Percentiles rank a stretch among this genome's conserved stretches.
Conservation (phyloP, 2,329 filamentous ascomycete species). For the Apiospora marii region DNA sequence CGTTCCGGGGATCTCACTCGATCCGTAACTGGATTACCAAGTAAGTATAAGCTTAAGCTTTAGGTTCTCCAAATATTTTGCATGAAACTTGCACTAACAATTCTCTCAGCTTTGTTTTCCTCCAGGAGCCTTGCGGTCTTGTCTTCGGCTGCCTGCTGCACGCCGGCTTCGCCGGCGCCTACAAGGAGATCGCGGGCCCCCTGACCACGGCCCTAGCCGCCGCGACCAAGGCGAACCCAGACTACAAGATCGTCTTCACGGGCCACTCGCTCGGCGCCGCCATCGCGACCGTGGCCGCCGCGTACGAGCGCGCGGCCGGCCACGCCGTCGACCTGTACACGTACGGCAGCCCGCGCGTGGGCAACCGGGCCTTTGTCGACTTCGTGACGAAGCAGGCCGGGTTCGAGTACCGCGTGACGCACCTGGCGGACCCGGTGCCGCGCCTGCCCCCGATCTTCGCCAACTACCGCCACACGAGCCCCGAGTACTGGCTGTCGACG, state of each 20-base stretch:
- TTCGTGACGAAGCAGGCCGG: slow-evolving; percentile 63
- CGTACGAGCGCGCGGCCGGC: slow-evolving; percentile 59
- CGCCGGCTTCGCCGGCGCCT: slow-evolving; percentile 66
- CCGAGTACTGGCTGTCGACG: slow-evolving; percentile 70
- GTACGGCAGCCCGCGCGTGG: slow-evolving; percentile 72
- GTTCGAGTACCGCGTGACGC: slow-evolving; percentile 69
- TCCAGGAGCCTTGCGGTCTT: slow-evolving; percentile 46
- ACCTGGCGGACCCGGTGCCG: slow-evolving; percentile 72
- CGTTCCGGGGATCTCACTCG: slow-evolving; percentile 33
- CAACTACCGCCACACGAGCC: slow-evolving; percentile 71
- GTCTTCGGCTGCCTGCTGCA: slow-evolving; percentile 59
- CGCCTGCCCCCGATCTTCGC: slow-evolving; percentile 68
- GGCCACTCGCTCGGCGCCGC: slow-evolving; percentile 76
- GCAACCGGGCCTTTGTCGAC: slow-evolving; percentile 61
- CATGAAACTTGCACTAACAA: background rate
- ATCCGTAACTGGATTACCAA: slow-evolving; percentile 31
- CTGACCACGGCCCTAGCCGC: slow-evolving; percentile 53
- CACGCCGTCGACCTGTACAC: slow-evolving; percentile 65
- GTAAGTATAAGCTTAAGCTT: slow-evolving; percentile 24
- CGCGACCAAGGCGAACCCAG: slow-evolving; percentile 56
- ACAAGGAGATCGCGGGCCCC: slow-evolving; percentile 57
- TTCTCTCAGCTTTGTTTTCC: slow-evolving; percentile 47
- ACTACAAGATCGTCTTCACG: slow-evolving; percentile 63
- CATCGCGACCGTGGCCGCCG: slow-evolving; percentile 66
- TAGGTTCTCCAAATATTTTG: background rate